These are phyloP conservation scores for Candida sphagnicola DNA, from an alignment of 805 yeast genomes.

Conservation along the genomic window DNA sequence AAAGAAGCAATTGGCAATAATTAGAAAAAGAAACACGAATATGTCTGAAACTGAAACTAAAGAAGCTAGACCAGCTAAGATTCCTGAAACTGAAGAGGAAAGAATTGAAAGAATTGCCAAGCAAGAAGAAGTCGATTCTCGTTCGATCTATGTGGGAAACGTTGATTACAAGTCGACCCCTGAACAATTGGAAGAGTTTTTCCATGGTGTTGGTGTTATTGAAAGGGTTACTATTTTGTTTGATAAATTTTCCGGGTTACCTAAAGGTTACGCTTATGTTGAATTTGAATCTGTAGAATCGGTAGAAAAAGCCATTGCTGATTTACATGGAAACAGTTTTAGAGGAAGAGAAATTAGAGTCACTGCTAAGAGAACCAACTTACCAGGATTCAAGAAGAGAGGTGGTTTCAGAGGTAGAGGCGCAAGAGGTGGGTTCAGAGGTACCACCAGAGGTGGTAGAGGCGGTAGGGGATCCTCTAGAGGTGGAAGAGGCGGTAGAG, in stretches of 20 bases:
- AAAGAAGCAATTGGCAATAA: not conserved
- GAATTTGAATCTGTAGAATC: conserved; percentile 46
- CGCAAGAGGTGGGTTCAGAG: conserved; percentile 12
- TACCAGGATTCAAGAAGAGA: conserved; percentile 40
- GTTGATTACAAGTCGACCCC: conserved; percentile 48
- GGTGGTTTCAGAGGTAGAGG: conserved; percentile 5
- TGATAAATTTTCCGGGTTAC: conserved; percentile 41
- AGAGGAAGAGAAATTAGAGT: conserved; percentile 47
- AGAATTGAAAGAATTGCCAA: conserved; percentile 26
- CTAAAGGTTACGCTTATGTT: conserved; percentile 62
- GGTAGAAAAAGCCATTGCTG: conserved; percentile 44
- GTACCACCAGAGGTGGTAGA: conserved; percentile 1
- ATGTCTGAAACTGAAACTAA: conserved; percentile 4
- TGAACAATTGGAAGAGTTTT: conserved; percentile 45
- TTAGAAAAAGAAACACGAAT: not conserved
- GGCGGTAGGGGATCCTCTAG: conserved; percentile 4
- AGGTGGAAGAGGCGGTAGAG: conserved; percentile 1
- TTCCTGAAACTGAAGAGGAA: conserved; percentile 27
- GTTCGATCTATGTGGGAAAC: conserved; percentile 54
- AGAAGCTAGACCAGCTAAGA: conserved; percentile 5
- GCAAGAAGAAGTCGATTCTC: conserved; percentile 46
- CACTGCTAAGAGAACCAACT: conserved; percentile 49
- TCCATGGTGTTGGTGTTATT: conserved; percentile 42
- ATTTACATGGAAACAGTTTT: conserved; percentile 38
- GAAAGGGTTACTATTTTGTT: conserved; percentile 51